Conservation (phyloP, 257 asterid genomes). For the Ophiorrhiza pumila region DNA sequence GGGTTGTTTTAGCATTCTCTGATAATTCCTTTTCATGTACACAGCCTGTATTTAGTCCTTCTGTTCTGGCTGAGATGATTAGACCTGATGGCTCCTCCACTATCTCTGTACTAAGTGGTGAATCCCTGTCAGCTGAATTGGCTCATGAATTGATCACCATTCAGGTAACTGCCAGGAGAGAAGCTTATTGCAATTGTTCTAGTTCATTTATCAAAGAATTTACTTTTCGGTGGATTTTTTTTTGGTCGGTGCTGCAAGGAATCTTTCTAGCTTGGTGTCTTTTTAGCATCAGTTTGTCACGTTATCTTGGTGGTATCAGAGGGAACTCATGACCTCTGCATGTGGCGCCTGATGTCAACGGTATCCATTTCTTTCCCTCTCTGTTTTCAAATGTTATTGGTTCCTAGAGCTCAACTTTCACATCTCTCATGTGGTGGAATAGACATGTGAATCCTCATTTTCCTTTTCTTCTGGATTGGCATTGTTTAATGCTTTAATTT, state of each 20-base stretch:
- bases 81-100: constrained; percentile 93
- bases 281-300: constrained; percentile 85
- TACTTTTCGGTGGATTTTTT: constrained; percentile 20
- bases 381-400: not conserved
- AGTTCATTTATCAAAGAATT: not conserved
- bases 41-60: constrained; percentile 95
- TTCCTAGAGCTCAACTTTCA: not conserved
- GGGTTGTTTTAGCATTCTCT: not conserved
- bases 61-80: constrained; percentile 85
- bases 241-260: constrained; percentile 56
- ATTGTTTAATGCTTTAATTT: not conserved
- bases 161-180: constrained; percentile 55
- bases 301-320: constrained; percentile 77
- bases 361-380: constrained; percentile 35
- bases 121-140: constrained; percentile 81
- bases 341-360: constrained; percentile 93
- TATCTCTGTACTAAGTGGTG: constrained; percentile 66
- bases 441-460: not conserved
- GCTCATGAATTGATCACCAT: constrained; percentile 92
- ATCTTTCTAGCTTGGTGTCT: constrained; percentile 83
- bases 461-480: not conserved
- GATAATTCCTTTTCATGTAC: constrained; percentile 13
- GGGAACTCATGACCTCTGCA: constrained; percentile 74
- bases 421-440: too few relatives aligned
- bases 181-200: not conserved